A percentile compares a stretch with the other conserved stretches of the same genome.
Conservation (phyloP, 2,329 filamentous ascomycete genomes). For the Botrytis aclada region DNA sequence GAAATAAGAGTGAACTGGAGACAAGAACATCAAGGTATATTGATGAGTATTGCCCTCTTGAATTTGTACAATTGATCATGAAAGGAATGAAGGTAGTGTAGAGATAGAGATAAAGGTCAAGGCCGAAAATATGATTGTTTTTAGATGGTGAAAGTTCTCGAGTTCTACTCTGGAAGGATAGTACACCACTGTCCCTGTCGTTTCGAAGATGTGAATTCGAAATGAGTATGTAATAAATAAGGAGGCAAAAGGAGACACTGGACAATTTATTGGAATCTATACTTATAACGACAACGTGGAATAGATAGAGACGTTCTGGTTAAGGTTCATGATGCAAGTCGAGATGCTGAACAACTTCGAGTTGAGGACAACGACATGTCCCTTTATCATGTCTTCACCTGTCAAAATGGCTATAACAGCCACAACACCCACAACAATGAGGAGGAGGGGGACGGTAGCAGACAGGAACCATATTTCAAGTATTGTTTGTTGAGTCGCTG, state of each 20-base stretch:
- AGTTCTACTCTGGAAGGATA: background rate
- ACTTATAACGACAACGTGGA: background rate
- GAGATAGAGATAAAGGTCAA: background rate
- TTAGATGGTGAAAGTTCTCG: background rate
- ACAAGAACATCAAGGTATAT: background rate
- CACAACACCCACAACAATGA: background rate
- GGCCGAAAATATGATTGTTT: background rate
- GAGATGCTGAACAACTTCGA: background rate
- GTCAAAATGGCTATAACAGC: too few relatives aligned
- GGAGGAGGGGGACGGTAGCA: background rate
- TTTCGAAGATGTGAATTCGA: background rate
- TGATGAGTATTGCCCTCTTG: background rate
- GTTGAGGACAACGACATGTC: background rate
- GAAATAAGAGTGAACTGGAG: background rate
- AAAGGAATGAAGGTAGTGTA: background rate
- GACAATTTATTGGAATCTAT: background rate
- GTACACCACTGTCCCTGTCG: background rate
- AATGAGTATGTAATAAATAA: background rate
- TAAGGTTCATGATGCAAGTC: background rate
- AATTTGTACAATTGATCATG: background rate
- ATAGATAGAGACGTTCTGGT: background rate
- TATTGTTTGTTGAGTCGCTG: background rate
- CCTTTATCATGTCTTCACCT: background rate
- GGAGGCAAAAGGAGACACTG: too few relatives aligned
- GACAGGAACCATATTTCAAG: background rate